phyloP scores from a whole-genome alignment of 768 basidiomycete genomes.

The Agrocybe pediades region DNA sequence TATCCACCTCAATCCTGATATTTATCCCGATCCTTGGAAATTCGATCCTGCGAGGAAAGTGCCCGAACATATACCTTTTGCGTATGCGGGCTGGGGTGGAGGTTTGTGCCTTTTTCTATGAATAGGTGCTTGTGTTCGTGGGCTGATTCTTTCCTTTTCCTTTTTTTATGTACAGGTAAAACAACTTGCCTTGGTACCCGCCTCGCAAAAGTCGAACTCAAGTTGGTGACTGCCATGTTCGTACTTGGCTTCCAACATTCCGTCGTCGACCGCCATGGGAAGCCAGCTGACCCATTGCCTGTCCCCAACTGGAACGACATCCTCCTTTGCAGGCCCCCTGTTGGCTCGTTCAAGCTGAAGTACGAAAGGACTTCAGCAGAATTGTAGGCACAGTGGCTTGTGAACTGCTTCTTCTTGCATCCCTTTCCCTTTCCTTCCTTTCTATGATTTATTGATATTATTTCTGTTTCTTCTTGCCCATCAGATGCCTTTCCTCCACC shows the following conservation, averaged over 20 bases:
- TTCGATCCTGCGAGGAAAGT: slow-evolving; percentile 67
- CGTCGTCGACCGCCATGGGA: slow-evolving; percentile 56
- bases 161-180: slow-evolving; percentile 48
- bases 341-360: slow-evolving; percentile 54
- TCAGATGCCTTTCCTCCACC: too few relatives aligned
- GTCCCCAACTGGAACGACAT: slow-evolving; percentile 81
- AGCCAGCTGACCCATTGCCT: slow-evolving; percentile 39
- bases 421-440: neutral
- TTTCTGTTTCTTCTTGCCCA: too few relatives aligned
- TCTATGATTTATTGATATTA: slow-evolving; percentile 1
- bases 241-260: slow-evolving; percentile 63
- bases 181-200: slow-evolving; percentile 74
- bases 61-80: slow-evolving; percentile 46
- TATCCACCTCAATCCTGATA: slow-evolving; percentile 69
- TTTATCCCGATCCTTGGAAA: slow-evolving; percentile 78
- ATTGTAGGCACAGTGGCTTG: slow-evolving; percentile 26
- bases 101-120: slow-evolving; percentile 66
- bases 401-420: neutral
- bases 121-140: too few relatives aligned
- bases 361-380: slow-evolving; percentile 42
- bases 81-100: slow-evolving; percentile 80
- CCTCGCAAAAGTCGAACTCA: slow-evolving; percentile 73
- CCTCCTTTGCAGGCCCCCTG: slow-evolving; percentile 63
- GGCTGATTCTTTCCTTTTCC: slow-evolving; percentile 5
- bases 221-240: slow-evolving; percentile 69